Base-by-base conservation (phyloP, 2,329 filamentous ascomycete species). In the Huntiella decipiens region DNA sequence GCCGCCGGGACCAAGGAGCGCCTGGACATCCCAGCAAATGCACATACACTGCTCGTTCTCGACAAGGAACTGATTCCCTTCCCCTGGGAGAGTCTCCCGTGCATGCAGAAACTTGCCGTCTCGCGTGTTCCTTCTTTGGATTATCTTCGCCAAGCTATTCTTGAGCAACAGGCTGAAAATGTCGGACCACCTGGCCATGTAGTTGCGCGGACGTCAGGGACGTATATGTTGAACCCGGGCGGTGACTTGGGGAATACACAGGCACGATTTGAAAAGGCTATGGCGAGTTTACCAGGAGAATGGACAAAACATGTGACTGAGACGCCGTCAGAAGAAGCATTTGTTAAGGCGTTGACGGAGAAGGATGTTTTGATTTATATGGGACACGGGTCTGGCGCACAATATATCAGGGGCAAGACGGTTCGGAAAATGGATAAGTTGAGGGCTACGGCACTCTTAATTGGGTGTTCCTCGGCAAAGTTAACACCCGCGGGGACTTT, bases 31-130 rank as follows among this genome's bases (percentile, higher is more conserved):
- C 63, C 66, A 31, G 59, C 63, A 8, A 65, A 65, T 28, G 58
- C 60, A 1, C 91, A 98, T 57, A 88, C 85, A 0, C 80, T 98
- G 45, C 68, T 98, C 2, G 77, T 98, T 5, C 68, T 98, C 4
- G 91, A 98, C 61, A 95, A 94, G 60, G 73, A 82, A 2, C 69
- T 98, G 2, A 91, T 96, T 56, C 69, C 75, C 1, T 93, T 98
- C 56, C 91, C 91, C 0, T 98, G 92, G 91, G 91, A 98, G 58
- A 94, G 85, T 1, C 64, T 98, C 34, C 85, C 87, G 0, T 95
- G 85, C 57, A 73, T 98, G 57, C 72, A 83, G 52, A 73, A 72
- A 2, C 67, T 79, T 3, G 80, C 88, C 0, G 79, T 95, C 33
- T 94, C 85, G 3, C 77, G 91, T 10, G 77, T 98, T 17, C 86